phyloP scores from a whole-genome alignment of 345 rosid species.

The Euphorbia pulcherrima region DNA sequence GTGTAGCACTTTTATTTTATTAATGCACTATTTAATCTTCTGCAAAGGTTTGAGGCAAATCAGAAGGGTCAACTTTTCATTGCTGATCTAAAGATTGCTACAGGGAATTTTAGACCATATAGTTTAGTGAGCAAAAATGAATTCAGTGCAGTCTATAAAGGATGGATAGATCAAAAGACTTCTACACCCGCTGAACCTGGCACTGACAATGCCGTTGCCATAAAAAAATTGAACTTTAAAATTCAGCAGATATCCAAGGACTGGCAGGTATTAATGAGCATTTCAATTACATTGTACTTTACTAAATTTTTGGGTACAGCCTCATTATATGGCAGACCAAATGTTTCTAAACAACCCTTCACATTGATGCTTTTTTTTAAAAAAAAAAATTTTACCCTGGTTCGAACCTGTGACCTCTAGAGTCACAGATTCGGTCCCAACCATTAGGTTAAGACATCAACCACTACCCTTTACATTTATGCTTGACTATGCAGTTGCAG shows the following conservation, averaged over 20 bases:
- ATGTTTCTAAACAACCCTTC: neutral
- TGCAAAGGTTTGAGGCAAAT: slow-evolving; percentile 3
- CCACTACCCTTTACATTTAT: too few relatives aligned
- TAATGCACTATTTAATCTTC: too few relatives aligned
- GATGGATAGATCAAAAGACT: slow-evolving; percentile 67
- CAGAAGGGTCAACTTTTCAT: slow-evolving; percentile 36
- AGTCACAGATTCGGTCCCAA: too few relatives aligned
- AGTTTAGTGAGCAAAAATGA: slow-evolving; percentile 71
- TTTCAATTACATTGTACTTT: neutral
- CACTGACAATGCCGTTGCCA: slow-evolving; percentile 58
- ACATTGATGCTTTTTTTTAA: too few relatives aligned
- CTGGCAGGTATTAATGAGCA: slow-evolving; percentile 55
- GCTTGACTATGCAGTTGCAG: slow-evolving; percentile 76
- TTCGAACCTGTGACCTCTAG: too few relatives aligned
- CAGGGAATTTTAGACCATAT: slow-evolving; percentile 58
- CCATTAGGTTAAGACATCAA: too few relatives aligned
- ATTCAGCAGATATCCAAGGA: slow-evolving; percentile 64
- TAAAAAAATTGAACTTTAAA: slow-evolving; percentile 64
- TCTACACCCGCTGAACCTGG: slow-evolving; percentile 52
- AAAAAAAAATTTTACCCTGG: too few relatives aligned
- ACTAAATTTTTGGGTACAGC: neutral
- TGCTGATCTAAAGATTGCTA: slow-evolving; percentile 53
- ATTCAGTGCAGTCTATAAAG: slow-evolving; percentile 77
- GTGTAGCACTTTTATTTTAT: too few relatives aligned
- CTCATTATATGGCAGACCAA: neutral